These are phyloP conservation scores for Prunella vulgaris DNA, from an alignment of 257 asterid genomes.

Conservation along the genomic window DNA sequence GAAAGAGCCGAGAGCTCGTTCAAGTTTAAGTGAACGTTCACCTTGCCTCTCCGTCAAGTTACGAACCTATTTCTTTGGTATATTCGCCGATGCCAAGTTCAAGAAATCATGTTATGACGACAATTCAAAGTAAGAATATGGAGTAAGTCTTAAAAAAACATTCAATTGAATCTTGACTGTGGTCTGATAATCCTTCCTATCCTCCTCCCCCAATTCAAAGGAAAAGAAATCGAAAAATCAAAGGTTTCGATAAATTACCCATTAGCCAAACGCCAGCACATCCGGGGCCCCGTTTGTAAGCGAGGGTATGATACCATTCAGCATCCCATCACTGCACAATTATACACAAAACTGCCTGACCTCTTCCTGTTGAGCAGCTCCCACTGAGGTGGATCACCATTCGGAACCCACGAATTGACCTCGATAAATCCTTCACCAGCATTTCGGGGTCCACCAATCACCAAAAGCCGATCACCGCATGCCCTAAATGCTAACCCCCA, in stretches of 20 bases:
- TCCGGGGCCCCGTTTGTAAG: constrained; percentile 17
- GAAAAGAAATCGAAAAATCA: constrained; percentile 21
- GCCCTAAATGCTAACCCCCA: constrained; percentile 63
- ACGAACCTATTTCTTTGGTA: constrained; percentile 37
- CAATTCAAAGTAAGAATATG: constrained; percentile 30
- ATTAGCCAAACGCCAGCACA: constrained; percentile 44
- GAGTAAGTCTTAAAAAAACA: constrained; percentile 24
- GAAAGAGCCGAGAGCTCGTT: constrained; percentile 17
- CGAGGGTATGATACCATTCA: constrained; percentile 31
- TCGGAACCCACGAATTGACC: constrained; percentile 51
- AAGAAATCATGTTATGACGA: constrained; percentile 35
- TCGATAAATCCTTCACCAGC: constrained; percentile 46
- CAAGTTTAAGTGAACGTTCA: constrained; percentile 24
- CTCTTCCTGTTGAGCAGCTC: constrained; percentile 59
- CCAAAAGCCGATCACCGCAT: constrained; percentile 52
- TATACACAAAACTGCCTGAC: constrained; percentile 78
- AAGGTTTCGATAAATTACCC: constrained; percentile 60
- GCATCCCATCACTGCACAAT: constrained; percentile 96
- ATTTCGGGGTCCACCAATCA: constrained; percentile 69
- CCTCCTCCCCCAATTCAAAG: constrained; percentile 42
- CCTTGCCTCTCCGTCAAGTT: constrained; percentile 29
- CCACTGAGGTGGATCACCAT: constrained; percentile 48
- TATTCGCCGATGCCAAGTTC: constrained; percentile 24
- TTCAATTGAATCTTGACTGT: constrained; percentile 53
- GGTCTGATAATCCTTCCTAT: constrained; percentile 48